phyloP scores from a whole-genome alignment of 306 rosid genomes.

The Rubus idaeus region DNA sequence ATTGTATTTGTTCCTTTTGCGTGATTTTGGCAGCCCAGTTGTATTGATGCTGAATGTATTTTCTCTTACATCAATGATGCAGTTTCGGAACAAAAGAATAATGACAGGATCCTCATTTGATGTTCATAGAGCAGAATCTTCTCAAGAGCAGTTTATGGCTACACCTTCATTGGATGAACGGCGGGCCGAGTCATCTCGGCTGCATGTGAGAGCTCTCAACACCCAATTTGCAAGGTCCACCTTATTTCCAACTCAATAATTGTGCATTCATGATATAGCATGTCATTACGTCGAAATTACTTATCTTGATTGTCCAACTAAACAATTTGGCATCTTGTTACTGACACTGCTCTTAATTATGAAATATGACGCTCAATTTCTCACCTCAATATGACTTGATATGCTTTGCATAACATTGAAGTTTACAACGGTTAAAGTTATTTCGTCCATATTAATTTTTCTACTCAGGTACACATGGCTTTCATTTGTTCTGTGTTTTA shows the following conservation, averaged over 20 bases:
- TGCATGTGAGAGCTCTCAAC: conserved; percentile 99
- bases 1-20: neutral
- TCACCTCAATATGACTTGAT: conserved; percentile 12
- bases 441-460: neutral
- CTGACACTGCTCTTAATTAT: neutral
- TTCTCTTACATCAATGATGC: conserved; percentile 40
- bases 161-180: conserved; percentile 57
- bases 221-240: conserved; percentile 93
- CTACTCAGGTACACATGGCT: neutral
- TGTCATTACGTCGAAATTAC: neutral
- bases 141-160: conserved; percentile 45
- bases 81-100: conserved; percentile 81
- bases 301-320: neutral
- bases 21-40: neutral
- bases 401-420: conserved; percentile 12
- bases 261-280: conserved; percentile 22
- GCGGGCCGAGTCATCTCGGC: conserved; percentile 80
- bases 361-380: neutral
- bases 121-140: conserved; percentile 72
- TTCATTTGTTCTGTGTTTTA: conserved; percentile 7
- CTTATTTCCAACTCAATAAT: conserved; percentile 23
- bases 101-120: conserved; percentile 72
- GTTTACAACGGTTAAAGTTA: neutral
- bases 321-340: conserved; percentile 4
- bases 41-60: conserved; percentile 27